Evolutionary conservation across 257 asterid species (phyloP), one percentile per base, ranked within the genome.

Genomic region (Mitragyna speciosa): DNA sequence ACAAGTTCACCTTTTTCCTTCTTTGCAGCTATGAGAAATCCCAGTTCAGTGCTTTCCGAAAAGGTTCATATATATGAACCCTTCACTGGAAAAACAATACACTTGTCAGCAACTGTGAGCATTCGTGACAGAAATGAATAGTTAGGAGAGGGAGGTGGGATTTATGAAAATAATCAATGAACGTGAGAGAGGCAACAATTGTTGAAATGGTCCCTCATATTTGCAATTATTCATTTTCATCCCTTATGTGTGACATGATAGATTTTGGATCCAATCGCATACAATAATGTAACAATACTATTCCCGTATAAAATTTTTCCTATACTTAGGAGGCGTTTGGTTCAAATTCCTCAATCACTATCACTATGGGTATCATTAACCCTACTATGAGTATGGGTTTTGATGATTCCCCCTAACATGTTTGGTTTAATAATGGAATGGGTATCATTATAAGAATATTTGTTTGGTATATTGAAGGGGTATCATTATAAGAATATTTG

Each of bases 91-190:
- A 72, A 76, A 33, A 65, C 77, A 68, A 33, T 4, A 77, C 49
- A 59, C 36, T 26, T 54, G 33, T 31, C 51, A 41, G 17, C 41
- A 66, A 43, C 51, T 54, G 26, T 76, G 51, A 36, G 80, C 59
- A 54, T 59, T 76, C 33, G 74, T 20, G 69, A 80, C 65, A 85
- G 79, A 63, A 63, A 79, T 47, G 59, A 64, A 58, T 52, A 7
- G 66, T 31, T 70, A 43, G 26, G 69, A 22, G 76, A 54, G 5
- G 56, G 70, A n/a, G 73, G 58, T 41, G 72, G 68, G 63, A 83
- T 65, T 71, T 75, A 63, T 58, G 78, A 76, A 73, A 80, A 64
- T 64, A 79, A 79, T 81, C 79, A 70, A 76, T 77, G 76, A 43
- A 70, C 17, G 59, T n/a, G 75, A 36, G 56, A 76, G 74, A 52